A percentile compares a stretch with the other conserved stretches of the same genome.
phyloP scores from a whole-genome alignment of 768 basidiomycete genomes.

The Auriscalpium orientale region DNA sequence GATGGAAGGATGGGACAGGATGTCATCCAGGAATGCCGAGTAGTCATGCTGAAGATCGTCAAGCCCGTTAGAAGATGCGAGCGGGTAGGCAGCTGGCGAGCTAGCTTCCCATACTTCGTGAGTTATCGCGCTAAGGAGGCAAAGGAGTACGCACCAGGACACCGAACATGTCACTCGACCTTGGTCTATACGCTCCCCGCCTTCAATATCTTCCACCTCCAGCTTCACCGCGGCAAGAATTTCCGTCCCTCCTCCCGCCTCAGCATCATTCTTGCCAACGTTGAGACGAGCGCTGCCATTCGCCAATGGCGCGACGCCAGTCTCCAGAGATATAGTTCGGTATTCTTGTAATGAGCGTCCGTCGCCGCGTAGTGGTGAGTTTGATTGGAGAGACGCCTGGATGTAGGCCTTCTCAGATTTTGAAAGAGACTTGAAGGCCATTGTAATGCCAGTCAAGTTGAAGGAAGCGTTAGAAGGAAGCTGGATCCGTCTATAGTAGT shows the following conservation, averaged over 20 bases:
- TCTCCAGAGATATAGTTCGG: slow-evolving; percentile 64
- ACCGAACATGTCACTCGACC: slow-evolving; percentile 64
- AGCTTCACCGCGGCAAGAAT: slow-evolving; percentile 72
- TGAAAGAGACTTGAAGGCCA: slow-evolving; percentile 36
- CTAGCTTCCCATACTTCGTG: slow-evolving; percentile 39
- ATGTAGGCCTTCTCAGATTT: slow-evolving; percentile 80
- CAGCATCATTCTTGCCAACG: slow-evolving; percentile 51
- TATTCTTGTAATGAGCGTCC: slow-evolving; percentile 64
- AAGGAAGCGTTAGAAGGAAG: too few relatives aligned
- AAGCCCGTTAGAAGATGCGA: slow-evolving; percentile 49
- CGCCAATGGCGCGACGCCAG: slow-evolving; percentile 70
- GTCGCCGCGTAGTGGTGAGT: slow-evolving; percentile 64
- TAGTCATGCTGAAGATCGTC: slow-evolving; percentile 77
- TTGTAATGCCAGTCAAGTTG: background rate
- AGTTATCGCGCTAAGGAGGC: background rate
- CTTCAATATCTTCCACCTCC: slow-evolving; percentile 59
- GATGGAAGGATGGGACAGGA: slow-evolving; percentile 58
- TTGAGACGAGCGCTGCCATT: slow-evolving; percentile 77
- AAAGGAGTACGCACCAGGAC: slow-evolving; percentile 54
- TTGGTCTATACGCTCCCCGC: slow-evolving; percentile 40
- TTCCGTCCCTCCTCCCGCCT: slow-evolving; percentile 64
- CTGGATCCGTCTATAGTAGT: too few relatives aligned
- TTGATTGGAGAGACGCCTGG: slow-evolving; percentile 50
- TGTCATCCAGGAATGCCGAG: slow-evolving; percentile 51
- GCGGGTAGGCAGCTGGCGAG: slow-evolving; percentile 76